Evolutionary conservation across 441 rosid genomes (phyloP), one percentile per base, ranked within the genome.

Genomic region (Euphorbia schlechtendalii): DNA sequence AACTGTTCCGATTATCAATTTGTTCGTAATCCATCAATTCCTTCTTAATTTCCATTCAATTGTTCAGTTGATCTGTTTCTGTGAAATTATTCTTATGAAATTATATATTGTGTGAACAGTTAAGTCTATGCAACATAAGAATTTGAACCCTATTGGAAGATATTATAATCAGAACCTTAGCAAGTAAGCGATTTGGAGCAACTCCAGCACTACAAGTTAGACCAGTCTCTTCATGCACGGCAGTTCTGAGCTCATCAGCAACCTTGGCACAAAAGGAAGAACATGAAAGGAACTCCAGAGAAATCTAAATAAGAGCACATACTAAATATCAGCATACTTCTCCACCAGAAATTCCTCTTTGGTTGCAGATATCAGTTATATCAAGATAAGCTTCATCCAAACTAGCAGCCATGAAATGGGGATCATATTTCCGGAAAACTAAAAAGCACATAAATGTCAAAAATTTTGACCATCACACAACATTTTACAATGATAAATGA

Each of bases 301-400:
- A 17, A 12, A 32, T 32, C 34, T 32, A 32, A 32, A 32, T 32
- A 6, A n/a, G n/a, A n/a, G n/a, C n/a, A n/a, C n/a, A n/a, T 24
- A 66, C 61, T 61, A 53, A n/a, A 54, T 54, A 41, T 56, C 25
- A 12, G 61, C 93, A 75, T 83, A 90, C 97, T 77, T 86, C 83
- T 75, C 67, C 86, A 70, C 92, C 72, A 56, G 78, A 67, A 30
- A 85, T 66, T 54, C 82, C 84, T 71, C 93, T 84, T 73, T 78
- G 89, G 74, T 71, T 76, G 82, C 94, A 90, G 68, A 82, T 84
- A 69, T 78, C 84, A 54, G 96, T 94, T 62, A 89, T 83, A 65
- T 94, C 96, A 73, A 94, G 89, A 86, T 89, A 86, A 32, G 97
- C 99, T 79, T 94, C 99, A 83, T 90, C 99, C 84, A 94, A 82